Conservation (phyloP, 139 green algal genomes). For the Edaphochlamys debaryana region DNA sequence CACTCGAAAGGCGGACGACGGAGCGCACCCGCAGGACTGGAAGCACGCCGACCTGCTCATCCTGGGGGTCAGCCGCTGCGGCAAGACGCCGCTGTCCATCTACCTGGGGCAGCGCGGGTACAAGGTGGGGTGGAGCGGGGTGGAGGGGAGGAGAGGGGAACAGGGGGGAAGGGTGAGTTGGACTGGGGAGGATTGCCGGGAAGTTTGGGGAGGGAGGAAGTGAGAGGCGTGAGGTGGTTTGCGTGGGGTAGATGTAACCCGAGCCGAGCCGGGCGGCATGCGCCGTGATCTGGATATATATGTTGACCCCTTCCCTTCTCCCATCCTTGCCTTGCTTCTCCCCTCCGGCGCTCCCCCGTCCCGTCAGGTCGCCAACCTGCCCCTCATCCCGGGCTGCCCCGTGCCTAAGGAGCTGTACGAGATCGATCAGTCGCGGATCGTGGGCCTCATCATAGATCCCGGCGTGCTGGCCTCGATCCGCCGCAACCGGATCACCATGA, state of each 20-base stretch:
- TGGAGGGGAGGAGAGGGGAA: neutral
- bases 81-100: constrained; percentile 72
- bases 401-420: constrained; percentile 62
- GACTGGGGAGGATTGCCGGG: neutral
- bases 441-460: constrained; percentile 68
- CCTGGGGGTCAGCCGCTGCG: constrained; percentile 63
- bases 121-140: constrained; percentile 45
- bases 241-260: too few species aligned
- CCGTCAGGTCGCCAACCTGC: constrained; percentile 70
- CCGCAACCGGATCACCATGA: constrained; percentile 55
- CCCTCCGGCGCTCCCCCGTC: neutral
- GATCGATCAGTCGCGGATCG: constrained; percentile 60
- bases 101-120: constrained; percentile 69
- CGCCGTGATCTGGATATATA: too few species aligned
- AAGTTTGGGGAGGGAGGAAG: too few species aligned
- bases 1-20: constrained; percentile 73
- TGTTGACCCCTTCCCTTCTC: too few species aligned
- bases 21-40: constrained; percentile 59
- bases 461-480: constrained; percentile 60
- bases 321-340: too few species aligned
- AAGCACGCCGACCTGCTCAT: constrained; percentile 62
- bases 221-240: too few species aligned
- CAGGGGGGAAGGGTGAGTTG: neutral
- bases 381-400: constrained; percentile 56
- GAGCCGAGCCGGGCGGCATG: too few species aligned